Evolutionary conservation across 176 grass and related monocot species (phyloP).

Genomic region (Raddia guianensis): DNA sequence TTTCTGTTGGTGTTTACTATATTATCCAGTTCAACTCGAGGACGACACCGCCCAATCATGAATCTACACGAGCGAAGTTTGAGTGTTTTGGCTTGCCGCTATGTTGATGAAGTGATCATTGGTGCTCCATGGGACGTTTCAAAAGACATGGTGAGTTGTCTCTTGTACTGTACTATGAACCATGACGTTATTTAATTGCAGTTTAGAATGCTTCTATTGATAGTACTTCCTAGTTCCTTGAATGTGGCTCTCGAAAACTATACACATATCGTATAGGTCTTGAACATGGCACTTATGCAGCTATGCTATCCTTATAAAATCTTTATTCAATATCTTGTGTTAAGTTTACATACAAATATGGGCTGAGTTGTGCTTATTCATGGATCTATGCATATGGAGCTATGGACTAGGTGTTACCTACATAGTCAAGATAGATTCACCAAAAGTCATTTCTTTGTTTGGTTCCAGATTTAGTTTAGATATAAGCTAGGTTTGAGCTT

Average conservation of each 20-base stretch:
- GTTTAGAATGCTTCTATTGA: background rate
- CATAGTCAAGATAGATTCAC: background rate
- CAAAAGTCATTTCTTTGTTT: background rate
- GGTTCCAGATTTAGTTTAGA: conserved; percentile 1
- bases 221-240: conserved; percentile 22
- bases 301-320: conserved; percentile 6
- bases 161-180: background rate
- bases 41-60: conserved; percentile 92
- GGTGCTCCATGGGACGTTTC: conserved; percentile 93
- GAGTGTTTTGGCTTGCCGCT: conserved; percentile 92
- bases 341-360: conserved; percentile 2
- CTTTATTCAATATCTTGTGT: background rate
- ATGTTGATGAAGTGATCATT: conserved; percentile 99
- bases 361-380: conserved; percentile 20
- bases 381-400: background rate
- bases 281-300: background rate
- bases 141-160: conserved; percentile 82
- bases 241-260: background rate
- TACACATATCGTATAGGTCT: background rate
- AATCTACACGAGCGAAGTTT: conserved; percentile 95
- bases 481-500: conserved; percentile 21
- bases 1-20: conserved; percentile 31
- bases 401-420: background rate
- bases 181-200: background rate
- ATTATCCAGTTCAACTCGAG: conserved; percentile 66